Evolutionary conservation across 176 grass and related monocot species (phyloP).

Genomic region (Carex littledalei): DNA sequence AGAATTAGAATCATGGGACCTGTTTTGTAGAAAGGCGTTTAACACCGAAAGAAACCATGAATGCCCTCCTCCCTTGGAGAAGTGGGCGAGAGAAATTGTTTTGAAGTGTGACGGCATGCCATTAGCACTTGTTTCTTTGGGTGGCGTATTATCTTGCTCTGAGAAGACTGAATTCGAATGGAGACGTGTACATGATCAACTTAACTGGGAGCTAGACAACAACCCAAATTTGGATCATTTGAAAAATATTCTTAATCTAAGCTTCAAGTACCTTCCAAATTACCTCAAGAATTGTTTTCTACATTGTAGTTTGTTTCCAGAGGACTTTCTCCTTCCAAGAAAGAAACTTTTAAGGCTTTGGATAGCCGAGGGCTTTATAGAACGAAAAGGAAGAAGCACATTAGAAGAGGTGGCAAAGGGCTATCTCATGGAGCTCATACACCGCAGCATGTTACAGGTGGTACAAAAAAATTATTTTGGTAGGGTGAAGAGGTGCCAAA

Average conservation of each 20-base stretch:
- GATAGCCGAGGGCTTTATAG: slow-evolving; percentile 27
- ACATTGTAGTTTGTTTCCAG: slow-evolving; percentile 33
- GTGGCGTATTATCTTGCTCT: neutral
- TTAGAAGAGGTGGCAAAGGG: slow-evolving; percentile 29
- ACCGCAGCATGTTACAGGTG: slow-evolving; percentile 27
- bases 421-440: slow-evolving; percentile 17
- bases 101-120: slow-evolving; percentile 26
- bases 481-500: neutral
- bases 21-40: slow-evolving; percentile 23
- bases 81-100: slow-evolving; percentile 18
- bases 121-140: slow-evolving; percentile 19
- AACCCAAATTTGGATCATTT: slow-evolving; percentile 6
- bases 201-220: slow-evolving; percentile 21
- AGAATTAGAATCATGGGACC: neutral
- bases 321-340: slow-evolving; percentile 24
- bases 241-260: slow-evolving; percentile 19
- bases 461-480: neutral
- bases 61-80: neutral
- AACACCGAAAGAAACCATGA: neutral
- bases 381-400: neutral
- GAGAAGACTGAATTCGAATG: slow-evolving; percentile 9
- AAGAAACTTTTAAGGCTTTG: slow-evolving; percentile 21
- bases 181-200: slow-evolving; percentile 19
- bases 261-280: slow-evolving; percentile 3
- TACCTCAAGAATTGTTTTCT: slow-evolving; percentile 41